These are phyloP conservation scores for Kwoniella mangroviensis DNA, from an alignment of 768 basidiomycete genomes.

Conservation along the genomic window DNA sequence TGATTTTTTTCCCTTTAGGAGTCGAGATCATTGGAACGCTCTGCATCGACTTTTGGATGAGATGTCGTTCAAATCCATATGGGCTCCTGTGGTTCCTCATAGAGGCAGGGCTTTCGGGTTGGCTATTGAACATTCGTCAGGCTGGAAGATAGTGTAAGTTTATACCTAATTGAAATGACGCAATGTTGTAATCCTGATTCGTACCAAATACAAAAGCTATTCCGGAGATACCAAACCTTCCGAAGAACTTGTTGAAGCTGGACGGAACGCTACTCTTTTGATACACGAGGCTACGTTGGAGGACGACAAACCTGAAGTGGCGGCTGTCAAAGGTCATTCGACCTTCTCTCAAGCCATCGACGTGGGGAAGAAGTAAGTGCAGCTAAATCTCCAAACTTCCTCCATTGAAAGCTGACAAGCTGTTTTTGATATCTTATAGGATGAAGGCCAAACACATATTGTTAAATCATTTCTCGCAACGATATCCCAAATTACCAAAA, in stretches of 20 bases:
- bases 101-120: constrained; percentile 73
- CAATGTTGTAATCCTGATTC: not conserved
- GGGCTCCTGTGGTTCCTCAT: constrained; percentile 75
- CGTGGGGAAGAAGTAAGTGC: constrained; percentile 69
- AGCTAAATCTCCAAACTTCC: not conserved
- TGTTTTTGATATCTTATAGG: constrained; percentile 58
- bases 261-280: constrained; percentile 72
- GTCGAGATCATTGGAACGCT: constrained; percentile 14
- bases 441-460: constrained; percentile 84
- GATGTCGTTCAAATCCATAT: constrained; percentile 65
- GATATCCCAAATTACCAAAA: constrained; percentile 85
- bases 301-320: constrained; percentile 77
- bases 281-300: constrained; percentile 95
- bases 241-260: constrained; percentile 69
- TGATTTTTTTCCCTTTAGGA: not conserved
- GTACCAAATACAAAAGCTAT: constrained; percentile 64
- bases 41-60: constrained; percentile 12
- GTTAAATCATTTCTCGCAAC: constrained; percentile 94
- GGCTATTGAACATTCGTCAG: constrained; percentile 70
- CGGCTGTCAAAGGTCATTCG: constrained; percentile 77
- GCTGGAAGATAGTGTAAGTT: constrained; percentile 77
- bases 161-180: not conserved
- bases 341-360: constrained; percentile 87
- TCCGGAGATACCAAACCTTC: constrained; percentile 90
- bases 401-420: not conserved